Evolutionary conservation across 148 eudicot genomes (phyloP).

Genomic region (Vaccinium darrowii): DNA sequence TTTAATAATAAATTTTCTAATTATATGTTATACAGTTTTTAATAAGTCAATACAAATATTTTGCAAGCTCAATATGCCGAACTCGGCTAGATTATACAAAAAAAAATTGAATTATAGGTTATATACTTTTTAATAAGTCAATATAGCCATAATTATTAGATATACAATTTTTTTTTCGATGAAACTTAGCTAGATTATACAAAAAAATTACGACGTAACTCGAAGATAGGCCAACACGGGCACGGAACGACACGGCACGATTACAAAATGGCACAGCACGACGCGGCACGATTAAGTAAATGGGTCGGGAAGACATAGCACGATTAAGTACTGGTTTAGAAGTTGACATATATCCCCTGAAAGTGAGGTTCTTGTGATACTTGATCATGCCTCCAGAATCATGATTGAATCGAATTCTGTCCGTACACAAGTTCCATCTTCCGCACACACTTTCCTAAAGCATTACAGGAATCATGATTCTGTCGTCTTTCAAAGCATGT

Average conservation of each 20-base stretch:
- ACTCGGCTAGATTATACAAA: background rate
- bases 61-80: no score
- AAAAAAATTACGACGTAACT: no score
- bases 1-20: no score
- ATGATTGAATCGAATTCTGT: constrained; percentile 49
- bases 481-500: background rate
- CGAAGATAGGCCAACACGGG: no score
- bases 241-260: no score
- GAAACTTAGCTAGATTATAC: no score
- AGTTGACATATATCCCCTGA: constrained; percentile 49
- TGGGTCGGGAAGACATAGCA: background rate
- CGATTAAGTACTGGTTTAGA: background rate
- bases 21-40: no score
- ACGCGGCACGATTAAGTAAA: background rate
- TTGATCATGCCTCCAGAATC: constrained; percentile 95
- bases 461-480: constrained; percentile 1
- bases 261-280: no score
- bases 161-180: no score
- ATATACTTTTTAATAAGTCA: no score
- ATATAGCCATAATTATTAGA: no score
- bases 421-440: constrained; percentile 70
- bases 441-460: constrained; percentile 63
- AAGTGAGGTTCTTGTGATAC: constrained; percentile 85
- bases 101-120: background rate
- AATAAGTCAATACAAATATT: no score